Base-by-base conservation (phyloP, 2,329 filamentous ascomycete genomes). In the Verticillium nonalfalfae region DNA sequence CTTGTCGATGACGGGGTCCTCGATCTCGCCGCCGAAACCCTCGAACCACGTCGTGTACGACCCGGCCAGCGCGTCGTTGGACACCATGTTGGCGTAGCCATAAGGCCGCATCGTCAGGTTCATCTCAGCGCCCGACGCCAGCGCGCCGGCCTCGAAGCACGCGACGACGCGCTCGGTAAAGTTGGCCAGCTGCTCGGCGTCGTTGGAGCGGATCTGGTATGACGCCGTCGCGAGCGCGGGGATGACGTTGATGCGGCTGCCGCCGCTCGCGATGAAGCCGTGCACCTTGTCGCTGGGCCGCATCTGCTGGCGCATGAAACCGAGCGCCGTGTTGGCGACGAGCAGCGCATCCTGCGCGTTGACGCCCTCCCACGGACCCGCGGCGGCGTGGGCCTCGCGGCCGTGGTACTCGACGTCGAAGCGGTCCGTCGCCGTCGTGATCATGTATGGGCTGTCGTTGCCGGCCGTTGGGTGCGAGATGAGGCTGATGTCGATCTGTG, bases 191-290 rank as follows among this genome's bases (percentile, higher is more conserved):
- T 70, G 66, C 0, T 68, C 54, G 2, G 67, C 62, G 5, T 63
- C 61, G 21, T 79, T 74, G 52, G 76, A 81, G 31, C 85, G 85
- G 67, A 86, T 79, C 50, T 81, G 82, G 66, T 75, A 85, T 6
- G 86, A 88, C 68, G 81, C 82, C 50, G 80, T 82, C 21, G 85
- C 83, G 4, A 88, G 74, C 18, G 75, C 72, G 2, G 73, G 72
- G 21, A 79, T 77, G 31, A 79, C 70, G 33, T 79, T 79, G 0
- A 75, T 71, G 5, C 70, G 70, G 1, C 67, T 71, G 26, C 74
- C 74, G n/a, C 72, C 76, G 4, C 70, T 69, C 40, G 70, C 68
- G 54, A 79, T 73, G 9, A 77, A 70, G 5, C 69, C 70, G 56
- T 78, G 74, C 9, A 78, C 67, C 3, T 75, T 65, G 58, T 78